Conservation (phyloP, 306 rosid species). For the Trichosanthes cucumerina region DNA sequence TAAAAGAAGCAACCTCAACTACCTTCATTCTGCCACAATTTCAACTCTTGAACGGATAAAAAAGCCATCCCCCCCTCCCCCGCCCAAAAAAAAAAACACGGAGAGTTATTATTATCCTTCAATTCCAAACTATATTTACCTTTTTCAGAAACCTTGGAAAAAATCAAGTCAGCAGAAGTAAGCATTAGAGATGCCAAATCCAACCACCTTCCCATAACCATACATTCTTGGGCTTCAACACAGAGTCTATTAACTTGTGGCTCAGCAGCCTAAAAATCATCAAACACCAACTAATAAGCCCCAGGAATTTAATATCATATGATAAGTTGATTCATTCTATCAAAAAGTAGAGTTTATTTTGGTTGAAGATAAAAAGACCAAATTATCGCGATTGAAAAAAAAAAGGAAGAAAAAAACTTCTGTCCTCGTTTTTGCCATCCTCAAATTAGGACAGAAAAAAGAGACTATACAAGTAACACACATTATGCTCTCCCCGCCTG, state of each 20-base stretch:
- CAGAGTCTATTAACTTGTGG: constrained; percentile 70
- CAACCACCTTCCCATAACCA: constrained; percentile 59
- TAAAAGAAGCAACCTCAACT: not conserved
- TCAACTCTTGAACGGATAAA: not conserved
- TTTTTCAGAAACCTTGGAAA: constrained; percentile 88
- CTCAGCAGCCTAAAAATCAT: constrained; percentile 59
- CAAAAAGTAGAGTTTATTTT: not conserved
- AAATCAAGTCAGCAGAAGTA: constrained; percentile 76
- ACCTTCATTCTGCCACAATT: not conserved
- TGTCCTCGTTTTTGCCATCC: not conserved
- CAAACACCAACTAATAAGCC: not conserved
- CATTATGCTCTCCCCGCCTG: not conserved
- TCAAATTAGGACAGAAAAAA: not conserved
- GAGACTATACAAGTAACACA: not conserved
- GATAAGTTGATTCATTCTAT: not conserved
- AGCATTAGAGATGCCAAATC: constrained; percentile 81
- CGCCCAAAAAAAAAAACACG: not conserved
- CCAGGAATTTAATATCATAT: not conserved
- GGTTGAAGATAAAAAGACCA: not conserved
- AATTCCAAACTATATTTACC: constrained; percentile 30
- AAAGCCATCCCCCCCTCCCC: not conserved
- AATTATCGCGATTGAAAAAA: not conserved
- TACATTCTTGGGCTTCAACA: constrained; percentile 62
- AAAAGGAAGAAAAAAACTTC: not conserved
- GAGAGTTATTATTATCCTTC: not conserved